Base-by-base conservation (phyloP, 2,329 filamentous ascomycete genomes). In the Beauveria rudraprayagi region DNA sequence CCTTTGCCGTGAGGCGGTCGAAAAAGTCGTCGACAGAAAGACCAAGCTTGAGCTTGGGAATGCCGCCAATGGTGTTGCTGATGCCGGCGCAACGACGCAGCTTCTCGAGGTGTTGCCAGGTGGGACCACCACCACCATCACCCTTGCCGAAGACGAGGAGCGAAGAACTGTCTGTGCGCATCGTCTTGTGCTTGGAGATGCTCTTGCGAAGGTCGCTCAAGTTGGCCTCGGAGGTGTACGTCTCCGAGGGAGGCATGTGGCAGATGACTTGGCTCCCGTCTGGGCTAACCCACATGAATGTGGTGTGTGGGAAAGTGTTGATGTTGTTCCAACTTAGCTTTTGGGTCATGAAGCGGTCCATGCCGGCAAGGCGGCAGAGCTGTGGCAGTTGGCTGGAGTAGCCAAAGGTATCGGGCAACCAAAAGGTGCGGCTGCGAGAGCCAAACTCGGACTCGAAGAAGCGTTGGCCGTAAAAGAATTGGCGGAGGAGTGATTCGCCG, bases 321-420 rank as follows among this genome's bases (percentile, higher is more conserved):
- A 97, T 97, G 73, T 97, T 97, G 79, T 97, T 97, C 94, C 94
- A 99, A 79, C 93, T 97, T 63, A 99, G 80, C 78, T 99, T 99
- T 75, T 99, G 94, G 0, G 94, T 99, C 70, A 99, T 89, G 79
- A 99, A 99, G 40, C 93, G 86, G 62, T 85, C 90, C 94, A 99
- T 97, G 22, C 92, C 93, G n/a, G 94, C 90, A 30, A 97, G 79
- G 3, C 93, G 89, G 71, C 92, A 97, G 47, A 99, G 80, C 71
- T 99, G 94, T 14, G 94, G 94, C 47, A 99, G 83, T 74, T 99
- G 94, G 55, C 89, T 89, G 0, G 92, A 97, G 76, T 99, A 99
- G 16, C 94, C 94, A 76, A 99, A 99, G 0, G 94, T 99, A 73
- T 99, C 94, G 1, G 94, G 94, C 7, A 99, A 82, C 94, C 94